Evolutionary conservation across 345 rosid species (phyloP).

Genomic region (Dipteronia dyeriana): DNA sequence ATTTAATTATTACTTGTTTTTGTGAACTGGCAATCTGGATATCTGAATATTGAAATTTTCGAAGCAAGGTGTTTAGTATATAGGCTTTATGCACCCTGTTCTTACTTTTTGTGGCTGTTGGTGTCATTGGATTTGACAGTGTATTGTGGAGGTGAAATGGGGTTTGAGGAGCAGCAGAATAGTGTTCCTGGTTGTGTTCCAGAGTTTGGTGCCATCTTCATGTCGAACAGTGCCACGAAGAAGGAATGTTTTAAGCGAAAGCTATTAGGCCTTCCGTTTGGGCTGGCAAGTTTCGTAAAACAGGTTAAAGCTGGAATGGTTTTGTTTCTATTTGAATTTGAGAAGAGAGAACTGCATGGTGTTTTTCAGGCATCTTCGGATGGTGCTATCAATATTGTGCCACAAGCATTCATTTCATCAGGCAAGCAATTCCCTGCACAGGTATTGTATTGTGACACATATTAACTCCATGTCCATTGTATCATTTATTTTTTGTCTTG

Average conservation of each 20-base stretch:
- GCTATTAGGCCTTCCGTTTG: conserved; percentile 64
- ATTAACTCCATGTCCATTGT: background rate
- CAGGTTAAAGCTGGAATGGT: conserved; percentile 74
- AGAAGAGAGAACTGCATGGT: conserved; percentile 62
- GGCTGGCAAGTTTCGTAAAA: conserved; percentile 43
- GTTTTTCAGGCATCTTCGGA: conserved; percentile 64
- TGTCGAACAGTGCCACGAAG: conserved; percentile 49
- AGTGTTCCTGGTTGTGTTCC: conserved; percentile 42
- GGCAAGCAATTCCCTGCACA: conserved; percentile 79
- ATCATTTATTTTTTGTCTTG: too few species aligned
- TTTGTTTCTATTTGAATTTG: conserved; percentile 67
- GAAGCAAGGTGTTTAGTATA: background rate
- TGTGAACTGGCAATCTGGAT: background rate
- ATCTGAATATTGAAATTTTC: background rate
- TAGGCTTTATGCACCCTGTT: background rate
- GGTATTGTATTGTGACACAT: conserved; percentile 49
- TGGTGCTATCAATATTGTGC: conserved; percentile 62
- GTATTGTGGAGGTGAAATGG: conserved; percentile 27
- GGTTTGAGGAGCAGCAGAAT: conserved; percentile 21
- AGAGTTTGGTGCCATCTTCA: conserved; percentile 70
- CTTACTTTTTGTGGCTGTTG: background rate
- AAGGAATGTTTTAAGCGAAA: conserved; percentile 47
- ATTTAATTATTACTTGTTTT: background rate
- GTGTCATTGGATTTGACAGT: conserved; percentile 38
- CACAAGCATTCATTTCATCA: conserved; percentile 49